A percentile compares a stretch with the other conserved stretches of the same genome.
phyloP scores from a whole-genome alignment of 768 basidiomycete species.

The Leucocoprinus sp. region DNA sequence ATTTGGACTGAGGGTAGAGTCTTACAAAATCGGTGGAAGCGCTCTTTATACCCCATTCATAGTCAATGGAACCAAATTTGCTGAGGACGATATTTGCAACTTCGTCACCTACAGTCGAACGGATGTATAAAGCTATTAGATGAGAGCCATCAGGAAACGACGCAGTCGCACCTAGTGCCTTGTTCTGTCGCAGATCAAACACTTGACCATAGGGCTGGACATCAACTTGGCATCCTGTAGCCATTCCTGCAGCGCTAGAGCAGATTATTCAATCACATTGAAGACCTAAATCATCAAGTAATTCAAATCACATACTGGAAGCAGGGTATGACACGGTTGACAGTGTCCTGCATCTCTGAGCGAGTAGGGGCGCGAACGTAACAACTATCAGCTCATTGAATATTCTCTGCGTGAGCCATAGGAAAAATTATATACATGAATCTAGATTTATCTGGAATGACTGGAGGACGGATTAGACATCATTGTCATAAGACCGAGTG shows the following conservation, averaged over 20 bases:
- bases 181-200: slow-evolving; percentile 63
- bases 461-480: slow-evolving; percentile 27
- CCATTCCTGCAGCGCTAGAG: slow-evolving; percentile 54
- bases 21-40: slow-evolving; percentile 83
- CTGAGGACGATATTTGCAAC: slow-evolving; percentile 53
- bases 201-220: slow-evolving; percentile 27
- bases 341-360: slow-evolving; percentile 48
- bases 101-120: slow-evolving; percentile 42
- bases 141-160: neutral
- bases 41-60: slow-evolving; percentile 56
- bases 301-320: slow-evolving; percentile 45
- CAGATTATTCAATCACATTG: neutral
- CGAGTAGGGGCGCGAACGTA: slow-evolving; percentile 66
- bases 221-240: slow-evolving; percentile 53
- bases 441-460: slow-evolving; percentile 77
- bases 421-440: slow-evolving; percentile 41
- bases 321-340: slow-evolving; percentile 58
- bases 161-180: slow-evolving; percentile 40
- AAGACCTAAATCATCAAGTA: neutral
- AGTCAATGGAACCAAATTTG: slow-evolving; percentile 55
- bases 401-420: neutral
- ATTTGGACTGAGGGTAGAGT: slow-evolving; percentile 2
- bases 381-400: slow-evolving; percentile 33
- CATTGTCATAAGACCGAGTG: neutral
- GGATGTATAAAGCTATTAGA: neutral